Evolutionary conservation across 1,284 basidiomycete species (phyloP).

Genomic region (Coniferiporia weirii): DNA sequence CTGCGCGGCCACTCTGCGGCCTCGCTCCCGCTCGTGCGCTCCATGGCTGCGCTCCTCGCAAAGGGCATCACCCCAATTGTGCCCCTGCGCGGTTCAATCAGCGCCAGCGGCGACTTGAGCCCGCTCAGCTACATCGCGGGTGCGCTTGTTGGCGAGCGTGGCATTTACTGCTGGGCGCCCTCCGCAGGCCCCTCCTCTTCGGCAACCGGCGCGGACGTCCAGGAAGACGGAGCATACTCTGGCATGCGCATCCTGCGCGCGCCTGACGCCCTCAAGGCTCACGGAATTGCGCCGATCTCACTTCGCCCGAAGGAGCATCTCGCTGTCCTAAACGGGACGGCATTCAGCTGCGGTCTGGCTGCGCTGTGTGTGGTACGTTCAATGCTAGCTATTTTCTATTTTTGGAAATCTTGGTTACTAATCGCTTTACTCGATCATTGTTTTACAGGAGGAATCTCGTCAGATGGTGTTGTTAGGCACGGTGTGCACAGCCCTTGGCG

Average conservation of each 20-base stretch:
- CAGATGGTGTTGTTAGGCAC: conserved; percentile 69
- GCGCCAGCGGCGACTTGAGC: conserved; percentile 74
- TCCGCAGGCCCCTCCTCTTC: neutral
- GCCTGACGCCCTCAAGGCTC: conserved; percentile 58
- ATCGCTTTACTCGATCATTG: neutral
- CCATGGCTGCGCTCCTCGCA: conserved; percentile 69
- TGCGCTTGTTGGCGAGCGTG: conserved; percentile 70
- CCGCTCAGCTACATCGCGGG: conserved; percentile 85
- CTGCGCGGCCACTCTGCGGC: conserved; percentile 87
- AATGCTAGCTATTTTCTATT: conserved; percentile 30
- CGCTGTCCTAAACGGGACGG: conserved; percentile 78
- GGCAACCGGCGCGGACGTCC: conserved; percentile 40
- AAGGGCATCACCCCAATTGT: conserved; percentile 78
- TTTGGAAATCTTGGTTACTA: conserved; percentile 41
- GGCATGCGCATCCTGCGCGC: conserved; percentile 55
- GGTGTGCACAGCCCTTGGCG: conserved; percentile 79
- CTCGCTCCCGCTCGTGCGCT: conserved; percentile 74
- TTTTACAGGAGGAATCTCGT: conserved; percentile 52
- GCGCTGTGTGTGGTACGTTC: conserved; percentile 31
- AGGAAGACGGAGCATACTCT: conserved; percentile 32
- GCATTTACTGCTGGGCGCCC: conserved; percentile 60
- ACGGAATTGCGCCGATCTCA: conserved; percentile 61
- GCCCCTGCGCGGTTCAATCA: conserved; percentile 80
- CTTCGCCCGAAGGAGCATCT: conserved; percentile 81
- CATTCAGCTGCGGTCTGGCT: conserved; percentile 57